A percentile compares a stretch with the other conserved stretches of the same genome.
Conservation (phyloP, 176 grass and related monocot genomes). For the Avena eriantha region DNA sequence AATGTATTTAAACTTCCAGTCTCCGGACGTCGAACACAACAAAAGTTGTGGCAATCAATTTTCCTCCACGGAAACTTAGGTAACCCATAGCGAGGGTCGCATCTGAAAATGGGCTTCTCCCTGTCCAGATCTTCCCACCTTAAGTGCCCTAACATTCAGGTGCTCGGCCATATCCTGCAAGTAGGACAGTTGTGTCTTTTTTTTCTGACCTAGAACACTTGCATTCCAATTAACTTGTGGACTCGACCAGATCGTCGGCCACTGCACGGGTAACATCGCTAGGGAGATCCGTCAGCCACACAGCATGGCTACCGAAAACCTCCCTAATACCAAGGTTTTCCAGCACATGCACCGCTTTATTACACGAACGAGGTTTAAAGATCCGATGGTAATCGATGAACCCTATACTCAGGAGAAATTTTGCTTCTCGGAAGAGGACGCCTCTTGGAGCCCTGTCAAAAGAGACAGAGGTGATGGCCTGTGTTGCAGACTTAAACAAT, state of each 20-base stretch:
- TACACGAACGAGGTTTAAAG: too few relatives aligned
- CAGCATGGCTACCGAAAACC: not conserved
- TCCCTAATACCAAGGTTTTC: not conserved
- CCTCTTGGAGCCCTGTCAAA: too few relatives aligned
- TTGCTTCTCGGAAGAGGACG: too few relatives aligned
- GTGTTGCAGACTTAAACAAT: too few relatives aligned
- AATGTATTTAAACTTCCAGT: conserved; percentile 43
- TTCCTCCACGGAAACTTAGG: conserved; percentile 72
- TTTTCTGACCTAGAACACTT: too few relatives aligned
- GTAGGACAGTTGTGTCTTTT: not conserved
- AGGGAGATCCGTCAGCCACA: not conserved
- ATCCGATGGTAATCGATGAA: too few relatives aligned
- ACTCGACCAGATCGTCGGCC: too few relatives aligned
- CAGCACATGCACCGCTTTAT: not conserved
- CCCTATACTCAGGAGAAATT: too few relatives aligned
- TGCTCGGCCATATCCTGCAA: conserved; percentile 82
- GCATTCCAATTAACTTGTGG: too few relatives aligned
- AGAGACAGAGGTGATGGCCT: too few relatives aligned
- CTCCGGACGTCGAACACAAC: conserved; percentile 68
- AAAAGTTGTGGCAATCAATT: conserved; percentile 73
- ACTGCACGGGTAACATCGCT: too few relatives aligned
- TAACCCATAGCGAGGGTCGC: conserved; percentile 72
- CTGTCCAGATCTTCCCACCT: conserved; percentile 74
- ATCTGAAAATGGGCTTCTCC: conserved; percentile 87
- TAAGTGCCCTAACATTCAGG: conserved; percentile 63